Evolutionary conservation across 176 grass and related monocot species (phyloP), one percentile per base, ranked within the genome.

Genomic region (Dendrocalamus sinicus): DNA sequence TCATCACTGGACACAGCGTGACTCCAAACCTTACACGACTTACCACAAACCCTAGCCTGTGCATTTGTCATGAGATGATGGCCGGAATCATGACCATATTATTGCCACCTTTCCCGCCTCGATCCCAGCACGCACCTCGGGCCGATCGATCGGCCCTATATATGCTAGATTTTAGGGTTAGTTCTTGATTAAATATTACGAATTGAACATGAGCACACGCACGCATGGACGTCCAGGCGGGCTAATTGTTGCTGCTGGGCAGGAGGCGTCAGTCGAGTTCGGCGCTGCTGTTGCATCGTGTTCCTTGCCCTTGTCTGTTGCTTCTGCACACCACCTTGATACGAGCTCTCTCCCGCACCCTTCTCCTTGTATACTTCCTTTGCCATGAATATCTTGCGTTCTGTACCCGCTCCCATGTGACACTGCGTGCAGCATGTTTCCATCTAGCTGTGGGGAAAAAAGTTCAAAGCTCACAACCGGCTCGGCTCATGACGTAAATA

Each of bases 351-450:
- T 6, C 51, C 79, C 39, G 47, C 68, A 14, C 2, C 74, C 47
- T 84, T 91, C 80, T 40, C 16, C 80, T 87, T 91, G 89, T 83
- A 83, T 58, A 83, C 73, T 78, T 86, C 28, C 37, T 4, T 35
- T 17, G 3, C 4, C 19, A 37, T 60, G 65, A 82, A n/a, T 77
- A 77, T 61, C 68, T 48, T 47, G 69, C 44, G 3, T 67, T 37
- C 52, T 62, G 22, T 72, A 51, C 59, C 59, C 32, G 61, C 28
- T 30, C 28, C 28, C 28, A 30, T 30, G 28, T 30, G 28, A 30
- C 28, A 30, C 28, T 30, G 28, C 28, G 28, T 30, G 28, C 28
- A 30, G 28, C 28, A 30, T 30, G 28, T 30, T 30, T 30, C 28
- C 28, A 30, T 30, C 1, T 30, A 30, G 28, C 28, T 30, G 28